Conservation (phyloP, 2,329 filamentous ascomycete genomes). For the Trichoderma sp. region DNA sequence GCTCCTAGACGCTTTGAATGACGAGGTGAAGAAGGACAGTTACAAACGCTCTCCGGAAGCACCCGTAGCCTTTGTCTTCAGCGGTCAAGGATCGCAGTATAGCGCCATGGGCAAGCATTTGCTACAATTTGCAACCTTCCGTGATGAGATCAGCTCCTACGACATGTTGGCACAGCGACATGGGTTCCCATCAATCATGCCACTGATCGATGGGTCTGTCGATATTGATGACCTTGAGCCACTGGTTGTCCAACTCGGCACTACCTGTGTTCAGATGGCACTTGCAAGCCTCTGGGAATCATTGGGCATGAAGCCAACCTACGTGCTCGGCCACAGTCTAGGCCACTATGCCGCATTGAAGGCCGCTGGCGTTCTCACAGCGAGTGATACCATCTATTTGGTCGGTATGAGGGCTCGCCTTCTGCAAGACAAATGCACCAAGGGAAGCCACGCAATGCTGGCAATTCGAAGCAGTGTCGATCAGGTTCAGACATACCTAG, state of each 20-base stretch:
- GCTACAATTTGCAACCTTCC: conserved; percentile 48
- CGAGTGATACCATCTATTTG: conserved; percentile 68
- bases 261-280: conserved; percentile 57
- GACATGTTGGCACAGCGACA: conserved; percentile 50
- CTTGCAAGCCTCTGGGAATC: conserved; percentile 54
- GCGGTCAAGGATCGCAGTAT: conserved; percentile 38
- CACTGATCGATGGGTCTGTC: conserved; percentile 41
- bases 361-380: conserved; percentile 67
- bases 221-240: conserved; percentile 18
- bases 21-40: conserved; percentile 29
- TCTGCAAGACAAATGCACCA: conserved; percentile 63
- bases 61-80: conserved; percentile 49
- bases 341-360: conserved; percentile 48
- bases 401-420: conserved; percentile 65
- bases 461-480: conserved; percentile 45
- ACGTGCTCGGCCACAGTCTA: conserved; percentile 58
- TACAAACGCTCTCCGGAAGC: not conserved
- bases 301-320: conserved; percentile 50
- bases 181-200: conserved; percentile 55
- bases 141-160: conserved; percentile 55
- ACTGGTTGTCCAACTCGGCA: conserved; percentile 43
- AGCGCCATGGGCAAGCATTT: conserved; percentile 53
- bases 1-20: conserved; percentile 27
- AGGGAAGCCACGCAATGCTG: conserved; percentile 62
- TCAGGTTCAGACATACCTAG: conserved; percentile 20